Conservation (phyloP, 805 yeast species). For the Monosporozyma aerobia region DNA sequence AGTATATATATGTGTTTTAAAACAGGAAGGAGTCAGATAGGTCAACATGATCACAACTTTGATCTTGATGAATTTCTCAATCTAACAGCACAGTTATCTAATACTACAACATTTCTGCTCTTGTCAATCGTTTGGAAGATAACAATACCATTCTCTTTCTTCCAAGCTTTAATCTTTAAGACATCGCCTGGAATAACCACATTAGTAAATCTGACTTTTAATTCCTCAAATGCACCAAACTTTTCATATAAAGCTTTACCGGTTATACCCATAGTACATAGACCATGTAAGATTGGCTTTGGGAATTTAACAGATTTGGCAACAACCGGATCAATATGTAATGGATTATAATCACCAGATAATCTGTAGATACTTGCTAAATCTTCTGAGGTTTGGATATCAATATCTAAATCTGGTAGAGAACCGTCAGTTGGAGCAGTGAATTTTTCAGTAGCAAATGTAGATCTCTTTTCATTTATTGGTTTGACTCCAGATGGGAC, state of each 20-base stretch:
- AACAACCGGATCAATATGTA: constrained; percentile 86
- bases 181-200: constrained; percentile 94
- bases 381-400: constrained; percentile 51
- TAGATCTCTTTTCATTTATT: constrained; percentile 39
- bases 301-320: constrained; percentile 83
- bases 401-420: constrained; percentile 55
- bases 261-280: constrained; percentile 77
- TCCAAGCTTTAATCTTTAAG: constrained; percentile 77
- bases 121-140: constrained; percentile 75
- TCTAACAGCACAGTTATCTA: constrained; percentile 80
- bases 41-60: constrained; percentile 18
- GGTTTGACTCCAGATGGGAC: constrained; percentile 42
- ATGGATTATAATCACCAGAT: constrained; percentile 90
- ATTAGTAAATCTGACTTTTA: constrained; percentile 84
- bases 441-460: constrained; percentile 57
- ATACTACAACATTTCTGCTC: constrained; percentile 69
- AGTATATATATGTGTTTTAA: too few species aligned
- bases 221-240: constrained; percentile 72
- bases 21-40: neutral
- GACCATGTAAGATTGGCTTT: constrained; percentile 85
- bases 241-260: constrained; percentile 69
- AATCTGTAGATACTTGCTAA: constrained; percentile 87
- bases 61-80: constrained; percentile 29
- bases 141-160: constrained; percentile 51
- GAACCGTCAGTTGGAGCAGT: constrained; percentile 44